Conservation (phyloP, 2,329 filamentous ascomycete genomes). For the Rosellinia necatrix region DNA sequence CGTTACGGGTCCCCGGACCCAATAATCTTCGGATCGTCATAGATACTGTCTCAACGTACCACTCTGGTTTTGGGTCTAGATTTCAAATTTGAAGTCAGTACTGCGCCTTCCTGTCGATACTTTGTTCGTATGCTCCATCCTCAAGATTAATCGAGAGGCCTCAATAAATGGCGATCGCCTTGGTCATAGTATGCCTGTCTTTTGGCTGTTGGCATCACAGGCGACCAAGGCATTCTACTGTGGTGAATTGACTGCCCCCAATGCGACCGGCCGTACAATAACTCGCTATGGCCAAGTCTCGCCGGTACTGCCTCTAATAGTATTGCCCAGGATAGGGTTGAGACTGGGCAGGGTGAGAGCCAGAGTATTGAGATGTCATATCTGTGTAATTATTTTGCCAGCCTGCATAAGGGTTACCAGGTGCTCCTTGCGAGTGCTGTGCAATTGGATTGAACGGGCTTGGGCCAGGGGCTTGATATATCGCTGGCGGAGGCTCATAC, state of each 20-base stretch:
- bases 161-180: neutral
- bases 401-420: slow-evolving; percentile 30
- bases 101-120: too few species aligned
- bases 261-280: neutral
- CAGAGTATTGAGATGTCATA: slow-evolving; percentile 20
- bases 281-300: neutral
- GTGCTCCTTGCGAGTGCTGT: slow-evolving; percentile 24
- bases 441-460: slow-evolving; percentile 36
- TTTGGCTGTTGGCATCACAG: too few species aligned
- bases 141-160: neutral
- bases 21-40: neutral
- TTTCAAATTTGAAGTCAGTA: too few species aligned
- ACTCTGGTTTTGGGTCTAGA: too few species aligned
- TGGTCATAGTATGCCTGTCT: neutral
- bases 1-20: neutral
- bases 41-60: neutral
- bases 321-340: slow-evolving; percentile 25
- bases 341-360: slow-evolving; percentile 16
- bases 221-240: neutral
- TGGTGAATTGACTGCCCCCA: neutral
- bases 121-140: too few species aligned
- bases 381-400: slow-evolving; percentile 34
- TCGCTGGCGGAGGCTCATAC: slow-evolving; percentile 47
- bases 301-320: slow-evolving; percentile 9
- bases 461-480: slow-evolving; percentile 37